A percentile compares a stretch with the other conserved stretches of the same genome.
phyloP scores from a whole-genome alignment of 2,329 filamentous ascomycete genomes.

The Fusarium sp. region DNA sequence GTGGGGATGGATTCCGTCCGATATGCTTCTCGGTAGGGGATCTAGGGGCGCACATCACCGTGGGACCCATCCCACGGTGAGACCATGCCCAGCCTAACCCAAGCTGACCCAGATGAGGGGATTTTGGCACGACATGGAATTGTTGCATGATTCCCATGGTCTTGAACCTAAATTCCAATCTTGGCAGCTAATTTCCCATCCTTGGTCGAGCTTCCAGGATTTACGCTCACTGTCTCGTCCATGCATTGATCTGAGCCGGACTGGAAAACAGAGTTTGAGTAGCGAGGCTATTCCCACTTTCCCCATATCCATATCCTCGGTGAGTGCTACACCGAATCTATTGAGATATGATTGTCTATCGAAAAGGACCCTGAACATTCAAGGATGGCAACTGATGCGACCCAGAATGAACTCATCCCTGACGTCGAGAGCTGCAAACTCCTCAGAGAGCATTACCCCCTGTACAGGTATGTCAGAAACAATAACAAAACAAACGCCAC shows the following conservation, averaged over 20 bases:
- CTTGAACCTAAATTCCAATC: conserved; percentile 23
- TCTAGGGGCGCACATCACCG: conserved; percentile 18
- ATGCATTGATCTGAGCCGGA: not conserved
- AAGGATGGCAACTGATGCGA: conserved; percentile 2
- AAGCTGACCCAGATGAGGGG: not conserved
- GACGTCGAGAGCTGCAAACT: conserved; percentile 21
- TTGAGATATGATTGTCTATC: conserved; percentile 4
- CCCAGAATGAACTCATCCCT: conserved; percentile 27
- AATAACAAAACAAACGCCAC: conserved; percentile 19
- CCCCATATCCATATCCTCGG: not conserved
- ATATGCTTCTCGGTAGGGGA: conserved; percentile 36
- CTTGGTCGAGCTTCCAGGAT: not conserved
- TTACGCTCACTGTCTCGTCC: not conserved
- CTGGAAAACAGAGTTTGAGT: not conserved
- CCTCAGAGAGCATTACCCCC: not conserved
- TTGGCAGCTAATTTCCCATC: conserved; percentile 30
- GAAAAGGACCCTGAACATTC: conserved; percentile 6
- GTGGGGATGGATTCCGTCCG: conserved; percentile 29
- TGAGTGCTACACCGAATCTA: conserved; percentile 3
- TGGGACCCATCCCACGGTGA: conserved; percentile 10
- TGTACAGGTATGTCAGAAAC: not conserved
- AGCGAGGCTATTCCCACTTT: conserved; percentile 24
- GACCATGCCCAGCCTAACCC: not conserved
- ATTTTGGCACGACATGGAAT: conserved; percentile 33
- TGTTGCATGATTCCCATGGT: conserved; percentile 36